A percentile compares a stretch with the other conserved stretches of the same genome.
These are phyloP conservation scores for Saksenaea vasiformis DNA, from an alignment of 371 early-diverging fungal species.

Conservation along the genomic window DNA sequence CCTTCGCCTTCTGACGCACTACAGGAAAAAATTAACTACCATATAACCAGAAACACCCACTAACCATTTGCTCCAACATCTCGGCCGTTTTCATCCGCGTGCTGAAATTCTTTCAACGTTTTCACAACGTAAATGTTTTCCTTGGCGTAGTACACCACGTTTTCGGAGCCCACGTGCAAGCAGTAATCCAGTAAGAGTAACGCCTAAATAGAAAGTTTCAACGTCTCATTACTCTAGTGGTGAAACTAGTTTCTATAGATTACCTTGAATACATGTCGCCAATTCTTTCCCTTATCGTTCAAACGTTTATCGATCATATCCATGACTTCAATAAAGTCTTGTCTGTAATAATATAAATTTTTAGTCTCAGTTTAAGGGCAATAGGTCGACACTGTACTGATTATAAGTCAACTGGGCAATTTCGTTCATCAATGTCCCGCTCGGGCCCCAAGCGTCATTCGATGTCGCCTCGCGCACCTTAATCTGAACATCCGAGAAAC, in stretches of 20 bases:
- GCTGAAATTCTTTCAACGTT: constrained; percentile 93
- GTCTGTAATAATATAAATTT: constrained; percentile 44
- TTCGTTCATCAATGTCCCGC: constrained; percentile 78
- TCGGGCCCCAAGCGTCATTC: constrained; percentile 87
- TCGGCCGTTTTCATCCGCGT: constrained; percentile 85
- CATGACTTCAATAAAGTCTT: constrained; percentile 92
- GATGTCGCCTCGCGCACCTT: constrained; percentile 93
- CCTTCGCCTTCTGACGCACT: constrained; percentile 92
- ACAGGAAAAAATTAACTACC: not conserved
- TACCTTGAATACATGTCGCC: constrained; percentile 97
- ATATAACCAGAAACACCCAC: not conserved
- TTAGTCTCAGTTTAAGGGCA: constrained; percentile 4
- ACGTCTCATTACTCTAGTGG: not conserved
- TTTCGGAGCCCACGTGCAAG: constrained; percentile 79
- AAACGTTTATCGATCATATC: constrained; percentile 94
- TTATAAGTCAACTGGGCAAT: constrained; percentile 84
- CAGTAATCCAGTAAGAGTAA: constrained; percentile 69
- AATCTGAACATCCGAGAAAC: constrained; percentile 91
- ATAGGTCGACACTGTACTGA: constrained; percentile 57
- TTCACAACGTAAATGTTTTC: constrained; percentile 90
- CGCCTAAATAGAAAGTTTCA: constrained; percentile 25
- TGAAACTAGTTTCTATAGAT: constrained; percentile 15
- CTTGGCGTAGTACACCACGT: constrained; percentile 81
- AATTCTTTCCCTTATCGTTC: constrained; percentile 95
- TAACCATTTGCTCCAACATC: constrained; percentile 88